Conservation (phyloP, 306 rosid species). For the Pachyrhizus erosus region DNA sequence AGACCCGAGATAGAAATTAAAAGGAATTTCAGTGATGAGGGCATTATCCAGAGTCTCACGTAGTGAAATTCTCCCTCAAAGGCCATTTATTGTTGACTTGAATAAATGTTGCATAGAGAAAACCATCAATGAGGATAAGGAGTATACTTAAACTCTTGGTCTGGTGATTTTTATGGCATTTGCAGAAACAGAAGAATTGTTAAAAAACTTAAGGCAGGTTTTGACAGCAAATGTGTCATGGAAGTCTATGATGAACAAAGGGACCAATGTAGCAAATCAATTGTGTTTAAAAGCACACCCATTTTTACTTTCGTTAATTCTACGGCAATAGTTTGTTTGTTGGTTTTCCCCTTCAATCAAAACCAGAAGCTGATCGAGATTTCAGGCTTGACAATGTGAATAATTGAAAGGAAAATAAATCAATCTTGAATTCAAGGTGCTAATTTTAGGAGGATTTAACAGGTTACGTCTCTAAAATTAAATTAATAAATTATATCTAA, state of each 20-base stretch:
- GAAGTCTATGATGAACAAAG: constrained; percentile 47
- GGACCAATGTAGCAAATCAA: constrained; percentile 35
- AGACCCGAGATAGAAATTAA: neutral
- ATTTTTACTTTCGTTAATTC: constrained; percentile 55
- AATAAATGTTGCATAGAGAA: constrained; percentile 28
- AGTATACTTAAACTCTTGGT: neutral
- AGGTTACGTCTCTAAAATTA: neutral
- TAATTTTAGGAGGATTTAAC: constrained; percentile 29
- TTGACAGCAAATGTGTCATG: constrained; percentile 48
- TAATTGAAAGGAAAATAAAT: neutral
- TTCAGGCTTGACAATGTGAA: constrained; percentile 51
- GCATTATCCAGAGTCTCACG: neutral
- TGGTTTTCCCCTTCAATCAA: constrained; percentile 42
- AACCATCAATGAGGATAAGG: constrained; percentile 29
- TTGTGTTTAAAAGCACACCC: constrained; percentile 55
- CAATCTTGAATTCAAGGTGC: neutral
- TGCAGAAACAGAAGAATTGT: constrained; percentile 39
- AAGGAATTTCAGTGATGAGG: neutral
- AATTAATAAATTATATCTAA: neutral
- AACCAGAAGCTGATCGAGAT: constrained; percentile 63
- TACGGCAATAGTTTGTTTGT: constrained; percentile 48
- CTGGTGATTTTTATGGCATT: constrained; percentile 19
- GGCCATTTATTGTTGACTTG: constrained; percentile 30
- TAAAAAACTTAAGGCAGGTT: constrained; percentile 33
- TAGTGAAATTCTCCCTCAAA: neutral